Evolutionary conservation across 331 rosid genomes (phyloP), one percentile per base, ranked within the genome.

Genomic region (Arachis monticola): DNA sequence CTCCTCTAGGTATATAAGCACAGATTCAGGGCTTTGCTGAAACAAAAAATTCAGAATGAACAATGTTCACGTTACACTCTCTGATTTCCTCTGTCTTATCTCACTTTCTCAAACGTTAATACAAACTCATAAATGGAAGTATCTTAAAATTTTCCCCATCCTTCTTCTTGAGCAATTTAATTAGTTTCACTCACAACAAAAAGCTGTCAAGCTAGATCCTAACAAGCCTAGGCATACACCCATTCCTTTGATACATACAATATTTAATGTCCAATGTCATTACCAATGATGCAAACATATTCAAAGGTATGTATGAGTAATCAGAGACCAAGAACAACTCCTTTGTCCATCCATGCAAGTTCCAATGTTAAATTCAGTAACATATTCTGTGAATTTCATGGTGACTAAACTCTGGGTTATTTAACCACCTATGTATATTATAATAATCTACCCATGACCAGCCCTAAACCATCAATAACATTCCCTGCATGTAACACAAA

Each of bases 151-250:
- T 59, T 70, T 11, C 47, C 56, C 11, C 14, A 1, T 74, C 61
- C 68, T 72, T 60, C 46, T 31, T 6, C 58, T 10, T 59, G 46
- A 72, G 42, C 46, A 27, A 58, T 5, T 45, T 51, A 30, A 59
- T 27, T 47, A 72, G 50, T 74, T 52, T 14, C 71, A 62, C 56
- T 63, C 63, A 62, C 45, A 63, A 51, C 44, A 63, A n/a, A n/a
- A n/a, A n/a, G n/a, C n/a, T n/a, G n/a, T n/a, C 44, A 62, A 63
- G 64, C 45, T 41, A 64, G 64, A 52, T 52, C 35, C 61, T 55
- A 41, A 51, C 58, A 50, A 69, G 12, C 45, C 41, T 8, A 38
- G 60, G 32, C 52, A 10, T 40, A 77, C 11, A n/a, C 75, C 40
- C 55, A n/a, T n/a, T n/a, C n/a, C n/a, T 60, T 31, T 45, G 2